Evolutionary conservation across 352 stramenopile genomes (phyloP).

Genomic region (Globisporangium ultimum): DNA sequence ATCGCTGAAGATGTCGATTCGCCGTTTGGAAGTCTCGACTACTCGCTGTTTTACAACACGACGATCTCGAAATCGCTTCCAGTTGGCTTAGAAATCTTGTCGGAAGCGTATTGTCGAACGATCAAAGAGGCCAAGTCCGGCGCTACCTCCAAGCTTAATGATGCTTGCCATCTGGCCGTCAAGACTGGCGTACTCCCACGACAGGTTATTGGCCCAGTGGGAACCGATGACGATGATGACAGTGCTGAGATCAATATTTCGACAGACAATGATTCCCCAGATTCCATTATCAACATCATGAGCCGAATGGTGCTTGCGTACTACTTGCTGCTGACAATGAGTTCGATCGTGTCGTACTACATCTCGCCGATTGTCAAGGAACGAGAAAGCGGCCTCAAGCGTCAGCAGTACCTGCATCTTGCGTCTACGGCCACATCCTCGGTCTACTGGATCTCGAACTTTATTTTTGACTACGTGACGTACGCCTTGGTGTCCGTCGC

Average conservation of each 20-base stretch:
- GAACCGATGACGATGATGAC: not conserved
- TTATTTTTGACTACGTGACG: conserved; percentile 57
- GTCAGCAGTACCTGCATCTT: conserved; percentile 69
- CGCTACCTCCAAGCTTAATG: not conserved
- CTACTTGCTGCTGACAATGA: conserved; percentile 72
- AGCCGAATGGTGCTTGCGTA: conserved; percentile 91
- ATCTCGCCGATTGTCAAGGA: conserved; percentile 64
- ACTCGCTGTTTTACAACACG: conserved; percentile 68
- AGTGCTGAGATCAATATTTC: not conserved
- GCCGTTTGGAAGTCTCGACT: conserved; percentile 19
- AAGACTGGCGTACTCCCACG: conserved; percentile 48
- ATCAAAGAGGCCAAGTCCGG: conserved; percentile 1
- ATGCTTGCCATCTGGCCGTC: conserved; percentile 38
- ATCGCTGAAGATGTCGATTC: conserved; percentile 17
- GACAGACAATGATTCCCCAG: not conserved
- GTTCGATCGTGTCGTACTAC: conserved; percentile 65
- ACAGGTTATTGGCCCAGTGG: not conserved
- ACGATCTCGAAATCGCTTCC: conserved; percentile 57
- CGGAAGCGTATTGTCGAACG: conserved; percentile 52
- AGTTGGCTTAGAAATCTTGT: conserved; percentile 55
- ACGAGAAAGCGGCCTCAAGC: conserved; percentile 65
- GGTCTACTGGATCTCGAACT: conserved; percentile 68
- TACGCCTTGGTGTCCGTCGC: conserved; percentile 31
- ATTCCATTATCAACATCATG: conserved; percentile 13
- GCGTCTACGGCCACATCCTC: conserved; percentile 38